Evolutionary conservation across 768 basidiomycete genomes (phyloP), one percentile per base, ranked within the genome.

Genomic region (Nidularia pulvinata): DNA sequence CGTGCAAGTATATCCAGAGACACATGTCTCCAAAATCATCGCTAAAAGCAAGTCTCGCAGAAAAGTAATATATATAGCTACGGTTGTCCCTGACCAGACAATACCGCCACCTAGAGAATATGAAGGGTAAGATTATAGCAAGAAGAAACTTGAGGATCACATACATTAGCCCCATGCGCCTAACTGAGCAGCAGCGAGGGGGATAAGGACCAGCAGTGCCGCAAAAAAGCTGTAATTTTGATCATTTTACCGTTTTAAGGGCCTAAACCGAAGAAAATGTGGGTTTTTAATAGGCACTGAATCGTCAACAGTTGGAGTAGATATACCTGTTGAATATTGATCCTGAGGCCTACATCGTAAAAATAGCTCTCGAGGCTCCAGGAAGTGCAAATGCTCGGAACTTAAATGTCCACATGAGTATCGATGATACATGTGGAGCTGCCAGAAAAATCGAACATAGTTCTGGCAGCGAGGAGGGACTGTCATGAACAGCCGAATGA

Each of bases 1-100:
- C 7, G 62, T 67, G 58, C 78, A 79, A 7, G 64, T 64, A 30
- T 66, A 69, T 4, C 77, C 76, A 4, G 72, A n/a, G 30, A 72
- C 65, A 51, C 78, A 80, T 7, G 76, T 63, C 76, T 69, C 42
- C 16, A 22, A 14, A 7, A n/a, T 39, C 51, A 39, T 43, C 16
- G 16, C 5, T 11, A 11, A 42, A 4, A 11, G 39, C 39, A 44
- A 10, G 7, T 30, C 36, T 9, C 9, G 19, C 25, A 37, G 39
- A 1, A 14, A 44, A 4, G 9, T 6, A 1, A 0, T 35, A 39
- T 2, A 34, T 46, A 35, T n/a, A 54, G 59, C 50, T 49, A 71
- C 70, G 9, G 69, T 74, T 44, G 68, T 46, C 14, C 72, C 72
- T 32, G 14, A 10, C 63, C 64, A 68, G 35, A 55, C 57, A 14